These are phyloP conservation scores for Exophiala phaeomuriformis DNA, from an alignment of 2,329 filamentous ascomycete genomes.

Conservation along the genomic window DNA sequence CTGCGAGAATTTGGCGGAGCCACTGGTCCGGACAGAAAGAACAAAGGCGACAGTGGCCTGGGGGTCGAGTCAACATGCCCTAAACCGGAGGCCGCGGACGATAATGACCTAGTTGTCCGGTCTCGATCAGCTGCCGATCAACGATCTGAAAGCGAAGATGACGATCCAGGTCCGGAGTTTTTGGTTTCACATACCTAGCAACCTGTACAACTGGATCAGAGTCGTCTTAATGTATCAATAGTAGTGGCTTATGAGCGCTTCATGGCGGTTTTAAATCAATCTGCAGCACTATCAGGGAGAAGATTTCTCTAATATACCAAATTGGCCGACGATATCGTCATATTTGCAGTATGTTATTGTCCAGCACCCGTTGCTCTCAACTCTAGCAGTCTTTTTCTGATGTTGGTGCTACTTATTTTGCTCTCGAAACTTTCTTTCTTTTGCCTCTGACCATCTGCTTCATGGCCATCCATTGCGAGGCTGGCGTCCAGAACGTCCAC, in stretches of 20 bases:
- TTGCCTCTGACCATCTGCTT: slow-evolving; percentile 44
- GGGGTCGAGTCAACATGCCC: not conserved
- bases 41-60: not conserved
- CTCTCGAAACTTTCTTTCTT: slow-evolving; percentile 57
- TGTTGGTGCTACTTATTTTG: slow-evolving; percentile 90
- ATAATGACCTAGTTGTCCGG: not conserved
- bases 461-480: slow-evolving; percentile 39
- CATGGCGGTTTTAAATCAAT: not conserved
- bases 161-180: slow-evolving; percentile 27
- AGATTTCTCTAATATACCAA: too few species aligned
- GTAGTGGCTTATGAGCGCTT: not conserved
- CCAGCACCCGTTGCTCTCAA: not conserved
- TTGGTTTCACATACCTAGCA: slow-evolving; percentile 23
- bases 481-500: slow-evolving; percentile 70
- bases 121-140: not conserved
- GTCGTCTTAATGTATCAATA: not conserved
- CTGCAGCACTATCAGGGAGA: too few species aligned
- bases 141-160: slow-evolving; percentile 25
- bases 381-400: slow-evolving; percentile 47
- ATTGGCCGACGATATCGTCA: not conserved
- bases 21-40: slow-evolving; percentile 7
- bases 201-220: too few species aligned
- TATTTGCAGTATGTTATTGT: not conserved
- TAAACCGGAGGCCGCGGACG: not conserved
- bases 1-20: slow-evolving; percentile 18